Evolutionary conservation across 2,329 filamentous ascomycete genomes (phyloP), one percentile per base, ranked within the genome.

Genomic region (Curvularia hawaiiensis): DNA sequence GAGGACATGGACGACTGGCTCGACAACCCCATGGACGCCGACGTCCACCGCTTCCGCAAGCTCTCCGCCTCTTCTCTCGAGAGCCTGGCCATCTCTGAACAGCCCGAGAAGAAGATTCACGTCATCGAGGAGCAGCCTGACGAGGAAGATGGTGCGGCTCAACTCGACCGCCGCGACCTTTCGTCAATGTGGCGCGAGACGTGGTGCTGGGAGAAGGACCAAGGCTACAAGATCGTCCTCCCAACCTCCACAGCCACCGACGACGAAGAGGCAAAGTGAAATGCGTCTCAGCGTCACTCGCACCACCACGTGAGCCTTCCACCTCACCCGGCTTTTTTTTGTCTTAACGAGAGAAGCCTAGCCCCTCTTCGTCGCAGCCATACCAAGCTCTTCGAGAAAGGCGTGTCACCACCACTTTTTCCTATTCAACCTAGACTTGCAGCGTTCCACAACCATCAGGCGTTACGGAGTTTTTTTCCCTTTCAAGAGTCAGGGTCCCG

Each of bases 1-100:
- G 63, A 65, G 55, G 50, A 64, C n/a, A 64, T 65, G 33, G 63
- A 65, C 28, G 59, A 61, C 11, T 65, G 63, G 63, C 54, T 65
- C 9, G 63, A 65, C 35, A 53, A 53, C 22, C 63, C 63, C 20
- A 57, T 59, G 50, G 61, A 65, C 20, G 63, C 63, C 22, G 63
- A 65, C 5, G 49, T 56, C n/a, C 63, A 65, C 24, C 61, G 63
- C 7, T 54, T 48, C 40, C 61, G 59, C 39, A 64, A 59, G 46
- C 18, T 49, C 3, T 60, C 57, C 2, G 54, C 58, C 14, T 40
- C 56, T 11, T 54, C 30, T 35, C 35, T 54, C 4, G 58, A 54
- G 30, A 49, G 50, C 22, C 39, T 31, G 8, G 22, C 31, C 2
- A 26, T 16, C 8, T 14, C 52, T 4, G 41, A 55, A 18, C 41